A percentile compares a stretch with the other conserved stretches of the same genome.
Conservation (phyloP, 139 green algal species). For the Chlamydomonas schloesseri region DNA sequence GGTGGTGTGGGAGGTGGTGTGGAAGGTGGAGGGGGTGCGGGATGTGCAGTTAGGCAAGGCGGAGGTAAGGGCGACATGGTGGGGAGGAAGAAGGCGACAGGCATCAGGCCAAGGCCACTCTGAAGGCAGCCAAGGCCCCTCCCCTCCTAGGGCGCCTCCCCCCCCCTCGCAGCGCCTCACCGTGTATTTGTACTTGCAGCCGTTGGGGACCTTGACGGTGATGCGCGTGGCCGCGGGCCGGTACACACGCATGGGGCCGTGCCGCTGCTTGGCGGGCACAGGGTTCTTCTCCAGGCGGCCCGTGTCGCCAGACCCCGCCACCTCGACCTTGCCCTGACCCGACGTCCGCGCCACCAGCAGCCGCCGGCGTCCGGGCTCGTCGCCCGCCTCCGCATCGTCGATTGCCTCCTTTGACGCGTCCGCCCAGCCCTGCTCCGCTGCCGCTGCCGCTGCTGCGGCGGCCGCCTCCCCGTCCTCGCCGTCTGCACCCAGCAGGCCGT, state of each 20-base stretch:
- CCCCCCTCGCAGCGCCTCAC: too few species aligned
- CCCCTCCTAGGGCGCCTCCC: too few species aligned
- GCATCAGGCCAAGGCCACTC: too few species aligned
- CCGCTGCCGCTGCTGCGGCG: too few species aligned
- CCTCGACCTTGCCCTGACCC: background rate
- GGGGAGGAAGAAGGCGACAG: too few species aligned
- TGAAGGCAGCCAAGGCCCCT: too few species aligned
- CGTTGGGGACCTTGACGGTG: conserved; percentile 29
- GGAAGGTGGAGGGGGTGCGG: background rate
- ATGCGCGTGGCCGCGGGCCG: background rate
- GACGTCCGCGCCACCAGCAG: background rate
- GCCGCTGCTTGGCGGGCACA: background rate
- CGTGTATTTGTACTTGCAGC: conserved; percentile 41
- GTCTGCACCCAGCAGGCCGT: background rate
- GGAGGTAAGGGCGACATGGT: too few species aligned
- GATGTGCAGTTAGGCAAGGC: background rate
- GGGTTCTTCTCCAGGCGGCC: background rate
- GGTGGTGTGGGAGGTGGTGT: background rate
- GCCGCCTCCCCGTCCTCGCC: background rate
- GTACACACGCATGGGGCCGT: conserved; percentile 20
- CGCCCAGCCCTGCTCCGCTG: background rate
- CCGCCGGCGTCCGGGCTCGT: background rate
- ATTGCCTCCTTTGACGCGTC: background rate
- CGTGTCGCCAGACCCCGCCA: too few species aligned
- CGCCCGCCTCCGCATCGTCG: background rate